Percentiles rank a stretch among this genome's conserved stretches.
phyloP scores from a whole-genome alignment of 768 basidiomycete species.

The Inosperma sp. region DNA sequence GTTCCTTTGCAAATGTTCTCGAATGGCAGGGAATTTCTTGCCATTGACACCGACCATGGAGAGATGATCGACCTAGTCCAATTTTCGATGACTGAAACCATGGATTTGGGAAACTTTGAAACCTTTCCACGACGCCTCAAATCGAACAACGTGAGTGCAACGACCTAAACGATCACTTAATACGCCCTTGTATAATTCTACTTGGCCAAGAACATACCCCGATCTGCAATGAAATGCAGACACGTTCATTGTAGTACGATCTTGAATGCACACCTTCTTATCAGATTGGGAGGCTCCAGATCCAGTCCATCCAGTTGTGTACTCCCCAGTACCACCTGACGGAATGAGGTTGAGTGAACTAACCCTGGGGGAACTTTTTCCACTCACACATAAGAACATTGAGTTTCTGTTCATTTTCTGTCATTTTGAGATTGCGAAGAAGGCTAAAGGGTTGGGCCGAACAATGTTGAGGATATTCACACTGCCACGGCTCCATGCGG shows the following conservation, averaged over 20 bases:
- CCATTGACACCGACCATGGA: constrained; percentile 90
- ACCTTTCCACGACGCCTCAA: constrained; percentile 81
- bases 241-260: not conserved
- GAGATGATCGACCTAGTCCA: constrained; percentile 56
- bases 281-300: constrained; percentile 92
- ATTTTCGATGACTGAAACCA: constrained; percentile 18
- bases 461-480: not conserved
- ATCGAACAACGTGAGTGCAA: constrained; percentile 87
- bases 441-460: constrained; percentile 1
- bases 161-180: constrained; percentile 50
- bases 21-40: constrained; percentile 81
- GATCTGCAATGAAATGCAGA: constrained; percentile 40
- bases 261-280: constrained; percentile 63
- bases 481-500: constrained; percentile 14
- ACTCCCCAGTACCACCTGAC: constrained; percentile 57
- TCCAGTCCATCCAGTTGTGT: constrained; percentile 92
- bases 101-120: not conserved
- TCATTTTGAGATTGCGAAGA: constrained; percentile 18
- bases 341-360: not conserved
- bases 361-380: not conserved
- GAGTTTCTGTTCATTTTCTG: constrained; percentile 48
- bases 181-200: not conserved
- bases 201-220: constrained; percentile 44
- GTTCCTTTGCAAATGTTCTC: constrained; percentile 74
- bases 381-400: constrained; percentile 73